A percentile compares a stretch with the other conserved stretches of the same genome.
These are phyloP conservation scores for Pseudonitzschia pungens DNA, from an alignment of 108 stramenopile genomes.

Conservation along the genomic window DNA sequence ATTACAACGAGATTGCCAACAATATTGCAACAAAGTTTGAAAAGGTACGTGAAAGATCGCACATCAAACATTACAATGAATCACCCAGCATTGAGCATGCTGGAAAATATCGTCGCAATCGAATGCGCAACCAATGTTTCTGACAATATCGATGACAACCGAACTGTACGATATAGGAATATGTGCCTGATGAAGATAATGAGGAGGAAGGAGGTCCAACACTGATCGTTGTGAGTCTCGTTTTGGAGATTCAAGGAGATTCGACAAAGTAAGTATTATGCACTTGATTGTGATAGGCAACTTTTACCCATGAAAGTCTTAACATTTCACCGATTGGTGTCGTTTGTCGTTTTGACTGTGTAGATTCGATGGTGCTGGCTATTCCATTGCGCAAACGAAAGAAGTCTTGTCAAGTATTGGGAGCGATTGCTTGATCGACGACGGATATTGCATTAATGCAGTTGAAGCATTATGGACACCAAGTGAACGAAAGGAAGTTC, in stretches of 20 bases:
- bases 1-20: slow-evolving; percentile 72
- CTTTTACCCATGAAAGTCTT: neutral
- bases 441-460: slow-evolving; percentile 81
- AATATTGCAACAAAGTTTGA: slow-evolving; percentile 71
- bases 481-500: slow-evolving; percentile 60
- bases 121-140: neutral
- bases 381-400: slow-evolving; percentile 61
- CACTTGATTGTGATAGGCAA: neutral
- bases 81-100: neutral
- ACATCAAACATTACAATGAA: neutral
- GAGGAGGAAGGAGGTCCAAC: slow-evolving; percentile 50
- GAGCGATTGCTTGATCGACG: slow-evolving; percentile 71
- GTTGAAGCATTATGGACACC: slow-evolving; percentile 88
- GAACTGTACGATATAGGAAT: slow-evolving; percentile 38
- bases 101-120: neutral
- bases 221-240: slow-evolving; percentile 66
- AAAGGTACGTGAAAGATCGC: slow-evolving; percentile 36
- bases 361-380: slow-evolving; percentile 67
- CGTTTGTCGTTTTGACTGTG: neutral
- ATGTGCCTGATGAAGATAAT: slow-evolving; percentile 46
- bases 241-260: slow-evolving; percentile 85
- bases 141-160: neutral
- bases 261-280: slow-evolving; percentile 50
- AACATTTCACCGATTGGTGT: neutral
- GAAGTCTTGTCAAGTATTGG: slow-evolving; percentile 76